Evolutionary conservation across 148 eudicot species (phyloP), one percentile per base, ranked within the genome.

Genomic region (Talinum fruticosum): DNA sequence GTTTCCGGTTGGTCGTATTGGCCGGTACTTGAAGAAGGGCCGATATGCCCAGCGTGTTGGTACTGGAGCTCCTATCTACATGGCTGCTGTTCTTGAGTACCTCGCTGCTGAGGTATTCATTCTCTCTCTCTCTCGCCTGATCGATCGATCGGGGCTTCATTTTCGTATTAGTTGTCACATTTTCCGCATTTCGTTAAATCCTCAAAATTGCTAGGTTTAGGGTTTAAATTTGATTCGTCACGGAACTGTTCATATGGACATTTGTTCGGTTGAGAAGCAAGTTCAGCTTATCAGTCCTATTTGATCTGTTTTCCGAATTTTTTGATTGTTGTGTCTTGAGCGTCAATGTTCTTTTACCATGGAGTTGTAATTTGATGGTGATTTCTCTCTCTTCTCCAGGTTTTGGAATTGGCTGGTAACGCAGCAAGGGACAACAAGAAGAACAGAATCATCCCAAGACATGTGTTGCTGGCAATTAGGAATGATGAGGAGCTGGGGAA

Each of bases 21-120:
- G 33, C 32, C 70, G 70, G 37, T 66, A 5, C 24, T 66, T 34
- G 41, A 66, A 30, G 70, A 66, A 62, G 4, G 70, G 70, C 41
- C 37, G 41, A 4, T 66, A 66, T 14, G 70, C 70, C 3, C 38
- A 66, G 70, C 70, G 37, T 30, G 38, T 66, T 15, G 38, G 70
- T 30, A 15, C 24, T 16, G 41, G 70, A 66, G 70, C 70, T 66
- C 38, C 70, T 38, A 12, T 66, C 19, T 66, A 66, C 37, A 15
- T 66, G 41, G 41, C 70, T 16, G 37, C 70, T 34, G 70, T 66
- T 33, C 70, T 66, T 66, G 70, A 66, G 70, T 66, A 66, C 23
- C 37, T 66, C 15, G 70, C 38, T 32, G 41, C 38, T 18, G 70
- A 66, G 38, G 70, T 66, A 19, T 5, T 2, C 30, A 26, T 1